A percentile compares a stretch with the other conserved stretches of the same genome.
phyloP scores from a whole-genome alignment of 139 green algal species.

The Chlorella sp. region DNA sequence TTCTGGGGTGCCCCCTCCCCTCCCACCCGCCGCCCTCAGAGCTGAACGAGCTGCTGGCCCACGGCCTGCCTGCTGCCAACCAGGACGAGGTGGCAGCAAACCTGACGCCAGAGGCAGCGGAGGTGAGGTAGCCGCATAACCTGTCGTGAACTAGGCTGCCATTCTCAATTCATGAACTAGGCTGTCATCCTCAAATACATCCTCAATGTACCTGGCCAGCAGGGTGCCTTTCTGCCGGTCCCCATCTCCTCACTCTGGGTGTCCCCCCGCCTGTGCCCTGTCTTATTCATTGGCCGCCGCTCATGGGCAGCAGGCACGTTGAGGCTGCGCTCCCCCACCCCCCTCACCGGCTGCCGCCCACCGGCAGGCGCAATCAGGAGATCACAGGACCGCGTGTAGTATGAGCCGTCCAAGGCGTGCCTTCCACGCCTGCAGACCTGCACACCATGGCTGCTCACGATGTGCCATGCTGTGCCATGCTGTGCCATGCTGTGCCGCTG shows the following conservation, averaged over 20 bases:
- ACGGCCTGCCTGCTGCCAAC: not conserved
- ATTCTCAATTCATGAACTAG: not conserved
- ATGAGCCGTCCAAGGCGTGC: too few relatives aligned
- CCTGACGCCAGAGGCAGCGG: conserved; percentile 25
- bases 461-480: not conserved
- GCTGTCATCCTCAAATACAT: not conserved
- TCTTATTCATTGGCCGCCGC: too few relatives aligned
- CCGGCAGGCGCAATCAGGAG: not conserved
- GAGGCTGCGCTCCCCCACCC: too few relatives aligned
- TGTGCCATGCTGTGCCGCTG: not conserved
- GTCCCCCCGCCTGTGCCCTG: too few relatives aligned
- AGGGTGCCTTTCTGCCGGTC: not conserved
- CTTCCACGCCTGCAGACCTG: not conserved
- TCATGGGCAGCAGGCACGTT: too few relatives aligned
- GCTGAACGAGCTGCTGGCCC: conserved; percentile 59
- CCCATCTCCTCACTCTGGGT: too few relatives aligned
- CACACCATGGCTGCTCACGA: too few relatives aligned
- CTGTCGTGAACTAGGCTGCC: not conserved
- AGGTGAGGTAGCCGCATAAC: not conserved
- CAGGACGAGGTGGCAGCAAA: not conserved
- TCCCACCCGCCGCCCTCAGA: conserved; percentile 23
- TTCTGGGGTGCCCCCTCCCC: too few relatives aligned
- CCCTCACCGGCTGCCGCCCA: too few relatives aligned
- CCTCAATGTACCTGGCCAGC: too few relatives aligned
- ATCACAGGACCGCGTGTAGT: too few relatives aligned